These are phyloP conservation scores for Orobanche coerulescens DNA, from an alignment of 257 asterid genomes.

Conservation along the genomic window DNA sequence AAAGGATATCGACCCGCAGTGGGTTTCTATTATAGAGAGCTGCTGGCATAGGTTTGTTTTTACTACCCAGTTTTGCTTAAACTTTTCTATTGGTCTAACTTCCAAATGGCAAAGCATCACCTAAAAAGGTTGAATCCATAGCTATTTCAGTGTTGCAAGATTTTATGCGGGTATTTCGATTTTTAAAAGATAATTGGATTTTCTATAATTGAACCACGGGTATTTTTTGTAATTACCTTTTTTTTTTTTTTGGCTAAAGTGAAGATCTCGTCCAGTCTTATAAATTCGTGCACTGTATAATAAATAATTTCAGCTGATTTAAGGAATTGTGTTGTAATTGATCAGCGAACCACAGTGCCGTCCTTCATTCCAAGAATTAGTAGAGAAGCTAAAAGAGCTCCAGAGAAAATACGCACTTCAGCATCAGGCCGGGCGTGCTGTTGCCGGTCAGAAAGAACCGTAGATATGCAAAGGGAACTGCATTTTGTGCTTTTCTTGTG, in stretches of 20 bases:
- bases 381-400: constrained; percentile 66
- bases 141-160: neutral
- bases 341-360: constrained; percentile 66
- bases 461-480: constrained; percentile 22
- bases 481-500: neutral
- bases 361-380: constrained; percentile 69
- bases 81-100: too few species aligned
- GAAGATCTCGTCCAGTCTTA: neutral
- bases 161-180: too few species aligned
- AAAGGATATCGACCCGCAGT: constrained; percentile 56
- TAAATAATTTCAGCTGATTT: neutral
- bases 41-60: constrained; percentile 71
- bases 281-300: too few species aligned
- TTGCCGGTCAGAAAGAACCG: constrained; percentile 37
- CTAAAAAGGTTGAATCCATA: neutral
- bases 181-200: too few species aligned
- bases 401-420: constrained; percentile 46
- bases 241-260: neutral
- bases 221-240: neutral
- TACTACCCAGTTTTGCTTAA: constrained; percentile 10
- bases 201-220: too few species aligned
- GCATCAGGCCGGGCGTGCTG: constrained; percentile 49
- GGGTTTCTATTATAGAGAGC: constrained; percentile 82
- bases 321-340: constrained; percentile 13
- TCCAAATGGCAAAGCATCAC: constrained; percentile 1